Conservation (phyloP, 23 red algal species). For the Gracilaria caudata region DNA sequence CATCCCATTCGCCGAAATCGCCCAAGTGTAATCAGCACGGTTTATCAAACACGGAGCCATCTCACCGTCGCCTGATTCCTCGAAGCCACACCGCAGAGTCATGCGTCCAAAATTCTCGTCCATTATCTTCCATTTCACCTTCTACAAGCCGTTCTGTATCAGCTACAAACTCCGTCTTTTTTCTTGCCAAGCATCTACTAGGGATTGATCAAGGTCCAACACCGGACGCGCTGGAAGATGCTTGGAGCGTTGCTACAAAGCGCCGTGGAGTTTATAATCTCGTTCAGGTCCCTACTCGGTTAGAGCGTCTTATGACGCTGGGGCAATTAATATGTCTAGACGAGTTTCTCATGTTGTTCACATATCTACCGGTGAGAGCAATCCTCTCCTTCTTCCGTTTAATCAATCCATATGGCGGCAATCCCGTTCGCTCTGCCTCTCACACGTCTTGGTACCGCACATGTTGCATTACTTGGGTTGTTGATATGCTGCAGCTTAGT, state of each 20-base stretch:
- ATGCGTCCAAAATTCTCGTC: neutral
- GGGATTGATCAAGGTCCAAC: constrained; percentile 15
- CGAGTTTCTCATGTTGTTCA: constrained; percentile 84
- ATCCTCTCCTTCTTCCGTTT: constrained; percentile 19
- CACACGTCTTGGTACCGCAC: constrained; percentile 15
- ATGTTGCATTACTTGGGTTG: constrained; percentile 18
- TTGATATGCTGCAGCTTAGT: constrained; percentile 48
- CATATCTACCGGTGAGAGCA: constrained; percentile 66
- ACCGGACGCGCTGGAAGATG: constrained; percentile 58
- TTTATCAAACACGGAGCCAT: neutral
- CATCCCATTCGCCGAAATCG: neutral
- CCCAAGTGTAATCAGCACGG: neutral
- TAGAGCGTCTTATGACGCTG: constrained; percentile 77
- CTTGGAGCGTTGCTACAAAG: constrained; percentile 52
- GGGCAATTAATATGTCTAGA: constrained; percentile 83
- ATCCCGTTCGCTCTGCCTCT: neutral
- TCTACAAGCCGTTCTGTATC: neutral
- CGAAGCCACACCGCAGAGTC: constrained; percentile 20
- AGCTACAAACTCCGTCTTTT: neutral
- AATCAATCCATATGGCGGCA: constrained; percentile 3
- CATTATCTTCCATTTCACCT: neutral
- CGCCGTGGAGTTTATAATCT: constrained; percentile 82
- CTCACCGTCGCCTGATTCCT: constrained; percentile 16
- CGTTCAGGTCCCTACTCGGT: constrained; percentile 75
- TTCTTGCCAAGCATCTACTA: constrained; percentile 12